A percentile compares a stretch with the other conserved stretches of the same genome.
Evolutionary conservation across 2,329 filamentous ascomycete genomes (phyloP).

Genomic region (Beauveria asiatica): DNA sequence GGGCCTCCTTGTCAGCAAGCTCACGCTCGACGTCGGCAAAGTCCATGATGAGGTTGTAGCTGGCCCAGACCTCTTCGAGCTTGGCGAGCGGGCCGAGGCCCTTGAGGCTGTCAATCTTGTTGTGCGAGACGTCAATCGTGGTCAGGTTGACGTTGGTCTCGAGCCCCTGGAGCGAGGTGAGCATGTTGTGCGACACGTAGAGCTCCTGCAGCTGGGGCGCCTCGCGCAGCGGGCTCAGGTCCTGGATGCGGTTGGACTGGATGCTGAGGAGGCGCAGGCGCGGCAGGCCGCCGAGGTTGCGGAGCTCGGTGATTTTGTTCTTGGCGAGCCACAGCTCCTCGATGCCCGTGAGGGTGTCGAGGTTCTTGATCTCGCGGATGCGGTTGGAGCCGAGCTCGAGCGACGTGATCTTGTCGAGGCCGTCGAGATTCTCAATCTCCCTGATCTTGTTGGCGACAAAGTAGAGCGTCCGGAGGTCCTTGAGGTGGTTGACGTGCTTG

Average conservation of each 20-base stretch:
- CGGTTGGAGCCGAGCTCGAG: constrained; percentile 88
- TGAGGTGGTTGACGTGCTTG: constrained; percentile 74
- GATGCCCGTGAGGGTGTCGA: constrained; percentile 68
- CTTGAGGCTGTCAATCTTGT: constrained; percentile 66
- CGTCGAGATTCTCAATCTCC: constrained; percentile 75
- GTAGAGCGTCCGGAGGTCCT: constrained; percentile 72
- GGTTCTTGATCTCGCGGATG: constrained; percentile 79
- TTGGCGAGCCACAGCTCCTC: constrained; percentile 91
- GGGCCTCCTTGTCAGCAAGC: constrained; percentile 65
- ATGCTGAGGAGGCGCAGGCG: constrained; percentile 86
- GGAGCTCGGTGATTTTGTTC: constrained; percentile 87
- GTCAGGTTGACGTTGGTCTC: constrained; percentile 58
- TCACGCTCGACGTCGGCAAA: constrained; percentile 76
- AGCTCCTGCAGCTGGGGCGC: constrained; percentile 78
- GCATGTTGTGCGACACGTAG: constrained; percentile 91
- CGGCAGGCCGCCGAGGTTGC: constrained; percentile 62
- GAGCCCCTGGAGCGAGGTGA: constrained; percentile 68
- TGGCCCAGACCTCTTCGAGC: constrained; percentile 90
- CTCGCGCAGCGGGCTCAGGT: constrained; percentile 65
- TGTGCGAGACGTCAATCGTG: constrained; percentile 83
- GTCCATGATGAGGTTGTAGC: constrained; percentile 72
- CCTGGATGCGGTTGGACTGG: constrained; percentile 85
- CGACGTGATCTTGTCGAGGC: constrained; percentile 65
- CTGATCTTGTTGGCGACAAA: constrained; percentile 93
- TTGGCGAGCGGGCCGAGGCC: constrained; percentile 61